Percentiles rank a stretch among this genome's conserved stretches.
Evolutionary conservation across 768 basidiomycete species (phyloP).

Genomic region (Mycena rosella): DNA sequence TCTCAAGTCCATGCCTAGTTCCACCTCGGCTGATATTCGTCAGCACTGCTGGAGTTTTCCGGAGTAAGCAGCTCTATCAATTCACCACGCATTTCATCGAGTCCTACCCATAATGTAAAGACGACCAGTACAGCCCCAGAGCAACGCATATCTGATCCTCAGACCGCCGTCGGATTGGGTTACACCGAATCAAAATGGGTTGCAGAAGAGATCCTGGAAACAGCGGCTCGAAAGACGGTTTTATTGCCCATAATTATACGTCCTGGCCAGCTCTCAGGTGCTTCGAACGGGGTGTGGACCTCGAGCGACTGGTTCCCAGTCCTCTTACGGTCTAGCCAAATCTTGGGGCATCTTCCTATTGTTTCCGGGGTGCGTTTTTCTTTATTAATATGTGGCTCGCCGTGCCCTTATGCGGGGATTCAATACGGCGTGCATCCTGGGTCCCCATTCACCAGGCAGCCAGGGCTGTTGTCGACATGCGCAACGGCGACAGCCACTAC

Average conservation of each 20-base stretch:
- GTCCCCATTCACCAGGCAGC: conserved; percentile 49
- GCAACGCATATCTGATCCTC: conserved; percentile 38
- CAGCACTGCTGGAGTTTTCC: conserved; percentile 47
- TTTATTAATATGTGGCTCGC: background rate
- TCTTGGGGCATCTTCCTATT: conserved; percentile 49
- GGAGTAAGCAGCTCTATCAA: conserved; percentile 36
- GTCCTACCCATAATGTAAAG: conserved; percentile 2
- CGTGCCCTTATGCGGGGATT: background rate
- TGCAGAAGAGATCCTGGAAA: conserved; percentile 49
- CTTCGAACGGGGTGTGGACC: conserved; percentile 56
- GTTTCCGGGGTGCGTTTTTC: conserved; percentile 44
- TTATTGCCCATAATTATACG: conserved; percentile 53
- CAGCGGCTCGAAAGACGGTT: conserved; percentile 43
- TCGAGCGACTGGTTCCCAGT: conserved; percentile 59
- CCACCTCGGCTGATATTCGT: conserved; percentile 49
- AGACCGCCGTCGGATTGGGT: conserved; percentile 48
- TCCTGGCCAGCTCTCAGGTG: conserved; percentile 57
- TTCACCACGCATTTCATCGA: background rate
- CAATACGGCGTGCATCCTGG: conserved; percentile 43
- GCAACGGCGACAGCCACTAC: background rate
- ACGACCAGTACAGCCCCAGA: conserved; percentile 42
- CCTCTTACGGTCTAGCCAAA: conserved; percentile 47
- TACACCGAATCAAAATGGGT: conserved; percentile 59
- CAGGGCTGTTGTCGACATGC: conserved; percentile 40
- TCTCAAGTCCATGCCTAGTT: conserved; percentile 39